Percentiles rank a stretch among this genome's conserved stretches.
Conservation (phyloP, 208 protist species). For the Wallacemonas sp. region DNA sequence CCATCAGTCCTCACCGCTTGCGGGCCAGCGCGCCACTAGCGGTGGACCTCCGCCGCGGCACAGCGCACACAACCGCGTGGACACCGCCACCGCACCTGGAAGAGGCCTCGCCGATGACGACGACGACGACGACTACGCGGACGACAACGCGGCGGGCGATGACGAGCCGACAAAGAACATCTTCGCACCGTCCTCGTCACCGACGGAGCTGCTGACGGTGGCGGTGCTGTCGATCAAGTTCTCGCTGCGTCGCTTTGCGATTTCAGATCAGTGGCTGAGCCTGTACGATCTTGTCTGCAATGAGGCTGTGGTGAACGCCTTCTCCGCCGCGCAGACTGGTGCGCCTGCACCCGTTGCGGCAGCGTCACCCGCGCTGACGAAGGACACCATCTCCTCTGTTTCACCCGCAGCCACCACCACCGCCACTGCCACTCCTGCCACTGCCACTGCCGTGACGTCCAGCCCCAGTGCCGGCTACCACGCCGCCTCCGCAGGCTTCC, state of each 20-base stretch:
- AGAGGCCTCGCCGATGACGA: background rate
- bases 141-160: background rate
- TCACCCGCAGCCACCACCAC: no score
- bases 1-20: background rate
- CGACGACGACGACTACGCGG: background rate
- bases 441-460: background rate
- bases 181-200: background rate
- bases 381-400: no score
- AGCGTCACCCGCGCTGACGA: no score
- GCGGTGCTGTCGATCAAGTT: constrained; percentile 72
- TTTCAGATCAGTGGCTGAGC: constrained; percentile 85
- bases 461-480: background rate
- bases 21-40: no score
- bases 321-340: constrained; percentile 27
- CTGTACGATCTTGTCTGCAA: constrained; percentile 82
- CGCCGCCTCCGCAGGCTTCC: constrained; percentile 32
- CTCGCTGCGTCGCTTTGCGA: constrained; percentile 75
- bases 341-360: background rate
- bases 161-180: background rate
- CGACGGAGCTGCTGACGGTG: constrained; percentile 36
- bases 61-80: background rate
- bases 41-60: background rate
- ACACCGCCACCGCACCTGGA: background rate
- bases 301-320: constrained; percentile 55
- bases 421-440: background rate